Percentiles rank a stretch among this genome's conserved stretches.
Evolutionary conservation across 208 protist species (phyloP).

Genomic region (Wallacemonas rigidus): DNA sequence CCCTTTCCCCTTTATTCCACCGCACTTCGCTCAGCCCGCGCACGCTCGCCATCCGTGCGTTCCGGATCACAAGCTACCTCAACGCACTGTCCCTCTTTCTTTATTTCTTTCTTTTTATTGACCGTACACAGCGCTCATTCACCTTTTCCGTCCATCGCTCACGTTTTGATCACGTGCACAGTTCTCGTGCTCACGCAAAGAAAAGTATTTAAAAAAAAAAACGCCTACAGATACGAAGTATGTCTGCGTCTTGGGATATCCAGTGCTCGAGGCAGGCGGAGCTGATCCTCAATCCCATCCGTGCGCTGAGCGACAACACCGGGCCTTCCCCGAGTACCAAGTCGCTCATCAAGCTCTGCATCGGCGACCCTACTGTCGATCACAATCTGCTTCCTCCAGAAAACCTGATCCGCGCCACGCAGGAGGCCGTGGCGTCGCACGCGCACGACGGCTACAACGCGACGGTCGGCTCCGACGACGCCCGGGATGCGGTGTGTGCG

Average conservation of each 20-base stretch:
- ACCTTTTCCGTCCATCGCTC: too few relatives aligned
- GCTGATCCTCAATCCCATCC: conserved; percentile 21
- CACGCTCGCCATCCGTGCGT: too few relatives aligned
- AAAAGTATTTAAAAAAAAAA: neutral
- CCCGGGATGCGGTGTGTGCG: conserved; percentile 51
- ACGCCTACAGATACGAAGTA: neutral
- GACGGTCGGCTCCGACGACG: conserved; percentile 43
- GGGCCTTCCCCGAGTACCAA: conserved; percentile 35
- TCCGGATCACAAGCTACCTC: too few relatives aligned
- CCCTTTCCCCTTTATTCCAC: too few relatives aligned
- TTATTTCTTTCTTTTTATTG: neutral
- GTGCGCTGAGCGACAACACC: conserved; percentile 52
- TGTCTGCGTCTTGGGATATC: conserved; percentile 15
- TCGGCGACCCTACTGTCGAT: conserved; percentile 73
- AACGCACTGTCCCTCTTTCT: neutral
- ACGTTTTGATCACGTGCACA: neutral
- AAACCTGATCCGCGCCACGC: conserved; percentile 48
- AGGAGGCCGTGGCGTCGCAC: conserved; percentile 41
- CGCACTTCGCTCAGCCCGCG: too few relatives aligned
- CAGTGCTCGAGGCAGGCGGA: conserved; percentile 16
- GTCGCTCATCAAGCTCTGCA: conserved; percentile 35
- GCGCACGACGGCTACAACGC: conserved; percentile 78
- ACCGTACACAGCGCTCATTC: too few relatives aligned
- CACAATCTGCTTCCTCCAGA: conserved; percentile 68
- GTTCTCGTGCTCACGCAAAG: neutral